Percentiles rank a stretch among this genome's conserved stretches.
These are phyloP conservation scores for Myotisia sp. DNA, from an alignment of 2,329 filamentous ascomycete species.

Conservation along the genomic window DNA sequence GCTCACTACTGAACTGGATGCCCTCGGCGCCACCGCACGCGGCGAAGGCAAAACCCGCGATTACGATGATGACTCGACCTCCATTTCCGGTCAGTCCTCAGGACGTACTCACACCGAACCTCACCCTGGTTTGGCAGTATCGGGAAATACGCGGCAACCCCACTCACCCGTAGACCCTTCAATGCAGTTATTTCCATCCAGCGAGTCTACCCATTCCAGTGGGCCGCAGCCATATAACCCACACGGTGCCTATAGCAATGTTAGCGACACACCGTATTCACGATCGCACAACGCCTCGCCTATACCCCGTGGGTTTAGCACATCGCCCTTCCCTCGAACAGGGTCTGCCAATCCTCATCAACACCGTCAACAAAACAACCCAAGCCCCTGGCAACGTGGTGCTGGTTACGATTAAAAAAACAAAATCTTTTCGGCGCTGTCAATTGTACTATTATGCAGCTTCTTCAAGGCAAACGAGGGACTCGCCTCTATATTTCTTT, in stretches of 20 bases:
- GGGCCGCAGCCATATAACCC: slow-evolving; percentile 27
- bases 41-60: slow-evolving; percentile 60
- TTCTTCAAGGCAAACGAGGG: no score
- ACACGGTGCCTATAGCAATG: slow-evolving; percentile 12
- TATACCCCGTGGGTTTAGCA: slow-evolving; percentile 20
- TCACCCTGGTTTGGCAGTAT: slow-evolving; percentile 13
- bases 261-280: slow-evolving; percentile 11
- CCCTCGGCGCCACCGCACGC: slow-evolving; percentile 73
- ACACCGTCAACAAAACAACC: slow-evolving; percentile 38
- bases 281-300: slow-evolving; percentile 20
- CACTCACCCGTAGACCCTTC: slow-evolving; percentile 37
- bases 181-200: slow-evolving; percentile 34
- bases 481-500: background rate
- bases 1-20: slow-evolving; percentile 75
- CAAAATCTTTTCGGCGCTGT: no score
- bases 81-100: slow-evolving; percentile 47
- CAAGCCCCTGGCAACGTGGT: slow-evolving; percentile 51
- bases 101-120: slow-evolving; percentile 24
- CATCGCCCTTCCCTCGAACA: slow-evolving; percentile 21
- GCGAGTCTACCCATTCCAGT: slow-evolving; percentile 26
- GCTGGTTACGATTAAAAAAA: slow-evolving; percentile 46
- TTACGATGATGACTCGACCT: slow-evolving; percentile 54
- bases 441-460: no score
- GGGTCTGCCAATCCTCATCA: slow-evolving; percentile 18
- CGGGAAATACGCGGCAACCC: slow-evolving; percentile 26